Evolutionary conservation across 257 asterid species (phyloP), one percentile per base, ranked within the genome.

Genomic region (Jacaranda copaia): DNA sequence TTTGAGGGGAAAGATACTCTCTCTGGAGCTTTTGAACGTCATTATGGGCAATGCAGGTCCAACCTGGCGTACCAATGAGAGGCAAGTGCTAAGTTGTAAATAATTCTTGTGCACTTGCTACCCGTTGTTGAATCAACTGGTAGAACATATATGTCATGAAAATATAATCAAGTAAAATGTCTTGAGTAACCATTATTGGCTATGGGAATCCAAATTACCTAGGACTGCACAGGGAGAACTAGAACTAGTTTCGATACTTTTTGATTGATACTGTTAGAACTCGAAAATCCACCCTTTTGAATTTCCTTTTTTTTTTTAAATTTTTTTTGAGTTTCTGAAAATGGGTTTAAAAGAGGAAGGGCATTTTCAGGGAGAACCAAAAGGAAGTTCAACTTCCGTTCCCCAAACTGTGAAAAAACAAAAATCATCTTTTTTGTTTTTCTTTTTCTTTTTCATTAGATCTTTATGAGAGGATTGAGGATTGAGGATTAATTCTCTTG

Each of bases 1-100:
- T 67, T 78, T 96, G 84, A 91, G 97, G 85, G 99, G 99, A 39
- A 96, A 96, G 81, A 81, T 91, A 40, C 89, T 96, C 35, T 96
- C 99, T 25, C 75, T 96, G 89, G 99, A 96, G 90, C 98, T 96
- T 84, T 85, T 96, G 80, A 93, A 96, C 80, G 97, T 96, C 81
- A 86, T 96, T 65, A 90, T 87, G 94, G 87, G 82, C 81, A 93
- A 91, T 87, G 96, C 98, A 48, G 99, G 97, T 66, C 92, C 91
- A 67, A 82, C 89, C 59, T 96, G 99, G 99, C 89, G 89, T 72
- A 87, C 97, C 68, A 89, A 88, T 59, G 98, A 96, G 84, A 96
- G 99, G 99, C 87, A 82, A 87, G 90, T 86, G 46, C 60, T 49
- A 40, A 38, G 52, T 68, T 57, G 66, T 72, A 57, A 13, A 56